A percentile compares a stretch with the other conserved stretches of the same genome.
phyloP scores from a whole-genome alignment of 148 eudicot genomes.

The Persicaria maculosa region DNA sequence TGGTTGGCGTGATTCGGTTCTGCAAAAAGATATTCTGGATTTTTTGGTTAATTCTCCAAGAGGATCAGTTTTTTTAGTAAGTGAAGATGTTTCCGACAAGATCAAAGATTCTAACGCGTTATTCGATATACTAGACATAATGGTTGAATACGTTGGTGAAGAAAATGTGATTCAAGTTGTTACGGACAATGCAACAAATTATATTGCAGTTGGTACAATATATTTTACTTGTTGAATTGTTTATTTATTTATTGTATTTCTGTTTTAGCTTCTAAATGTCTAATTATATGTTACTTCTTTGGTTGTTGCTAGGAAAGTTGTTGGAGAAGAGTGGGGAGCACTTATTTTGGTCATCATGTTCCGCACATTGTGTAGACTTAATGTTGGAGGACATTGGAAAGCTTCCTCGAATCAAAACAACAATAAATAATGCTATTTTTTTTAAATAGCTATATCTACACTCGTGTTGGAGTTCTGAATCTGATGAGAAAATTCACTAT shows the following conservation, averaged over 20 bases:
- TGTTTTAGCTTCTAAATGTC: too few species aligned
- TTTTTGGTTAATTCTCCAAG: constrained; percentile 7
- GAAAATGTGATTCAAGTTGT: constrained; percentile 7
- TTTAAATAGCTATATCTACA: neutral
- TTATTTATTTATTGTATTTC: too few species aligned
- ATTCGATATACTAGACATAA: neutral
- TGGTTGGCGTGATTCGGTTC: neutral
- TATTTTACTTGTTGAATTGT: too few species aligned
- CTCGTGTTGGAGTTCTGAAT: neutral
- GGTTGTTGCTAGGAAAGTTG: neutral
- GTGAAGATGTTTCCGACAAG: neutral
- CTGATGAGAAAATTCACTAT: constrained; percentile 2
- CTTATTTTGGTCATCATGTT: constrained; percentile 12
- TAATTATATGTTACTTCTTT: neutral
- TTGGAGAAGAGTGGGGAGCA: neutral
- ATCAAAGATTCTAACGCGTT: neutral
- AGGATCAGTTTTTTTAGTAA: neutral
- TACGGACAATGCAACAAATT: neutral
- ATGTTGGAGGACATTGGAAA: constrained; percentile 18
- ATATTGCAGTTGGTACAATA: neutral
- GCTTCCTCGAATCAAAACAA: neutral
- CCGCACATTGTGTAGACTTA: constrained; percentile 6
- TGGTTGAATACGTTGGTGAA: constrained; percentile 1
- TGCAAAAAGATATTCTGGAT: neutral
- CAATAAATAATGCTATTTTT: constrained; percentile 12